Evolutionary conservation across 768 basidiomycete species (phyloP), one percentile per base, ranked within the genome.

Genomic region (Nevesoporus exiguus): DNA sequence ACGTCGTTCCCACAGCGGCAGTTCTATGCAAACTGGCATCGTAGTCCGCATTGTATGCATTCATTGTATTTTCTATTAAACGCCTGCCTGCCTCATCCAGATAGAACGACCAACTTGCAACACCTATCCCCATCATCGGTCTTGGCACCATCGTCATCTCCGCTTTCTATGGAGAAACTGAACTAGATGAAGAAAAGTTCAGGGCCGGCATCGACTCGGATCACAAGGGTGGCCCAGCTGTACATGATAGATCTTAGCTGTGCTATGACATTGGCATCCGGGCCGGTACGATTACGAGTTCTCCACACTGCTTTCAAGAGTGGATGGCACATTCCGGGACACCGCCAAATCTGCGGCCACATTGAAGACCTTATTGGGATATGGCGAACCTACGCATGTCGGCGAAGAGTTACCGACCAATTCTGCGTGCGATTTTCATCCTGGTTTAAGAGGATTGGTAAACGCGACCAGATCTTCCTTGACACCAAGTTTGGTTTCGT

Each of bases 131-230:
- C 7, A 77, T 77, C 21, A 74, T 87, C 11, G 84, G 84, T 2
- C 84, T 80, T 53, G 85, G 85, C 6, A 69, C 76, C 7, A 85
- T 85, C 84, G 83, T 81, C 7, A 61, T 85, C 11, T 77, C 77
- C 14, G 72, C 68, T 1, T 72, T 63, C 41, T 83, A 83, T 52
- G 82, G 83, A n/a, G 52, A 63, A 2, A 61, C 65, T 0, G 37
- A 41, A 10, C 2, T 40, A 13, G 69, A 87, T 54, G 82, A 86
- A 57, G 81, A 85, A 49, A 73, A 82, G 2, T 76, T 86, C 60
- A 79, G 80, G 77, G 82, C 83, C 0, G 5, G 58, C 44, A 13
- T 48, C 2, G 1, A 39, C 7, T n/a, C n/a, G n/a, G n/a, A n/a
- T n/a, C 25, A 27, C 25, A 5, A 15, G 14, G 3, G 21, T 14